Base-by-base conservation (phyloP, 345 rosid genomes). In the Melastoma malabathricum region DNA sequence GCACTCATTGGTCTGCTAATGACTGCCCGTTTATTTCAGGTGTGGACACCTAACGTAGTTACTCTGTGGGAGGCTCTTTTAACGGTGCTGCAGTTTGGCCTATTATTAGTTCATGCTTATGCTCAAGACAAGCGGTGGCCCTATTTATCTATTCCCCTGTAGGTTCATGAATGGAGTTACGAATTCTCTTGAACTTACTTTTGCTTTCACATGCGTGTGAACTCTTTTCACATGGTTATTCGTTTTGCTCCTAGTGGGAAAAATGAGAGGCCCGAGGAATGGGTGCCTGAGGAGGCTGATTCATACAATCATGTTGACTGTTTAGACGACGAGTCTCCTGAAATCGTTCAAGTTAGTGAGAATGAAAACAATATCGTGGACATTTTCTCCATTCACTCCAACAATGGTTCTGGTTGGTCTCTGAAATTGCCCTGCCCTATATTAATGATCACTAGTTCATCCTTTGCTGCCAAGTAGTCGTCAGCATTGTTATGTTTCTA, bases 101-200 rank as follows among this genome's bases (percentile, higher is more conserved):
- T 83, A 44, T 89, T 83, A 56, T 71, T 90, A 20, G 43, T 48
- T 15, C 94, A 86, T 43, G 94, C 94, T 22, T 90, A 83, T 74
- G 98, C 83, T 51, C 92, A 90, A 78, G 98, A 90, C 73, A 83
- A 76, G 72, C 86, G 84, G 18, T 90, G 98, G 96, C 94, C 96
- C 59, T 90, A 76, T 65, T 15, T 86, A 43, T 90, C 96, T 46
- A 73, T 90, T 55, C 98, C 98, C 15, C 45, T 90, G 98, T 86
- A 59, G 54, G 89, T 55, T 57, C 31, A 6, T 27, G 6, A 27
- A 27, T 27, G 31, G n/a, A 27, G 31, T 27, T 27, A 3, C 3
- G 31, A 27, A 27, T 27, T 27, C 31, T 27, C 31, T 27, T 27
- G 3, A 27, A 27, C 31, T 27, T 27, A n/a, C n/a, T n/a, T n/a